Evolutionary conservation across 345 rosid species (phyloP), one percentile per base, ranked within the genome.

Genomic region (Eucalyptus albens): DNA sequence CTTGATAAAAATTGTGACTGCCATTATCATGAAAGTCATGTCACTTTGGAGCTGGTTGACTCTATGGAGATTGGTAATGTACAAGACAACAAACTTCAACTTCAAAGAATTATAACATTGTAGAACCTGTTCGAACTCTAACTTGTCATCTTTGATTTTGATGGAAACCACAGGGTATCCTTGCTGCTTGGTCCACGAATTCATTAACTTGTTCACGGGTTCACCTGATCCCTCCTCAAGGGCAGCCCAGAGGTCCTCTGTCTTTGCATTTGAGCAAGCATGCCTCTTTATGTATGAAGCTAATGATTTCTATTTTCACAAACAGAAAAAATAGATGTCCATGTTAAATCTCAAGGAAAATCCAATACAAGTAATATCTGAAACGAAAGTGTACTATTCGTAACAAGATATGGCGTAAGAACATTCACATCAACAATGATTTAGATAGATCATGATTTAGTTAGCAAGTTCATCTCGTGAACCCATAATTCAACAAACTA

Each of bases 91-190:
- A 88, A 81, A 33, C 67, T 51, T 50, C n/a, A 9, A 44, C 42
- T 31, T 27, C 44, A 37, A 86, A 60, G 11, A 53, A 53, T 55
- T 53, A 53, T 15, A 33, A 44, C 88, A 51, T 53, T 86, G 65
- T 86, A 42, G 72, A 86, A 97, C 99, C 99, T 98, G 99, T 91
- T 96, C 97, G 91, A 98, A 93, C 94, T 96, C 96, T 93, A 98
- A 88, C 91, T 94, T 96, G 89, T 94, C 93, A 92, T 95, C 97
- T 89, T 92, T 95, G 45, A 95, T 56, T 90, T 93, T 94, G 88
- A 96, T 97, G 82, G 96, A 94, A 90, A 98, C 92, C 89, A 98
- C 99, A 6, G 99, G 99, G 91, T 97, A 98, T 67, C 99, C 99
- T 87, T 88, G 92, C 90, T 98, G 99, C 90, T 93, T 95, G 44